Evolutionary conservation across 345 rosid species (phyloP).

Genomic region (Pistacia atlantica): DNA sequence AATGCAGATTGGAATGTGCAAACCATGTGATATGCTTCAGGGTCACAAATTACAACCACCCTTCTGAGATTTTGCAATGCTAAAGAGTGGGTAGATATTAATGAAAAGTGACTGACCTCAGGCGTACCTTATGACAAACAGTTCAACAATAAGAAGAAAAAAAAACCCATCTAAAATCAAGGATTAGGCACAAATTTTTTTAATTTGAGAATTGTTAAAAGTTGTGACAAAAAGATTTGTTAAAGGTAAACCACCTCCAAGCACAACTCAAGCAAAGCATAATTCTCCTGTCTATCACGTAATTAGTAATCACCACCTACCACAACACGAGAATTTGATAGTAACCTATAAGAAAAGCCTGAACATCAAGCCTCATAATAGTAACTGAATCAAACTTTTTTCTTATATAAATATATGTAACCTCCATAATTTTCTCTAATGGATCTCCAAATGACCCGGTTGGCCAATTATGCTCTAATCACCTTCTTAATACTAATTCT

Average conservation of each 20-base stretch:
- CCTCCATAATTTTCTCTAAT: neutral
- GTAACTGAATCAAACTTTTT: neutral
- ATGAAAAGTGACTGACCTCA: neutral
- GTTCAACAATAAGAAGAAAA: neutral
- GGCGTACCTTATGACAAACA: neutral
- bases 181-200: neutral
- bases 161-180: neutral
- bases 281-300: conserved; percentile 8
- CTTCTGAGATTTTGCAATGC: neutral
- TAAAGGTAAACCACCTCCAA: neutral
- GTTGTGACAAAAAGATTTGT: neutral
- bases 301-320: conserved; percentile 16
- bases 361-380: conserved; percentile 20
- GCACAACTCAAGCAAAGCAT: conserved; percentile 6
- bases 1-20: neutral
- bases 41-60: neutral
- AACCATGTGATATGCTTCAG: neutral
- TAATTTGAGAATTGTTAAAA: neutral
- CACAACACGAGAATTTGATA: conserved; percentile 25
- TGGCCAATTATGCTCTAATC: conserved; percentile 8
- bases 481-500: conserved; percentile 10
- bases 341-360: conserved; percentile 40
- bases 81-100: neutral
- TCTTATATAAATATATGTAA: neutral
- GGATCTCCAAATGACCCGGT: conserved; percentile 19